These are phyloP conservation scores for Starmerella davenportii DNA, from an alignment of 805 yeast species.

Conservation along the genomic window DNA sequence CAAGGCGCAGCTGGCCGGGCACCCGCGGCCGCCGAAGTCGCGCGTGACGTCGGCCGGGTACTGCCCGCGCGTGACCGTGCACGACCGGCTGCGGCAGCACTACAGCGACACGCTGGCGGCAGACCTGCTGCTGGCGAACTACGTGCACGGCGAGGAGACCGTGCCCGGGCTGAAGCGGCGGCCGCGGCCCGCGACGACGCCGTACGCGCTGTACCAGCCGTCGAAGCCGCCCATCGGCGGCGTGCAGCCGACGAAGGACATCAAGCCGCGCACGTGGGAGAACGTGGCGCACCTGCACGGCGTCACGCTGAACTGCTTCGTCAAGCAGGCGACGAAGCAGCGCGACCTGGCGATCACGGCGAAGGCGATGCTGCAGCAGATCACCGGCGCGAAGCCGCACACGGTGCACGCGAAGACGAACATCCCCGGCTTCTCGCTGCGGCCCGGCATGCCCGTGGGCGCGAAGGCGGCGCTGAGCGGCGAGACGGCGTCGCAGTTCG, in stretches of 20 bases:
- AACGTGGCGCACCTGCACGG: conserved; percentile 57
- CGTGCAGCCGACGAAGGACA: conserved; percentile 53
- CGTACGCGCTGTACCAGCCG: conserved; percentile 76
- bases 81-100: conserved; percentile 64
- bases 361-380: conserved; percentile 66
- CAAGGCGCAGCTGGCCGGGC: conserved; percentile 57
- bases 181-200: conserved; percentile 73
- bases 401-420: conserved; percentile 58
- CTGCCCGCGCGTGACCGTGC: conserved; percentile 56
- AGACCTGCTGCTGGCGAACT: conserved; percentile 62
- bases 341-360: conserved; percentile 61
- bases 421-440: conserved; percentile 68
- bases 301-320: conserved; percentile 63
- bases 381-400: conserved; percentile 76
- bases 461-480: conserved; percentile 67
- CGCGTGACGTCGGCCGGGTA: conserved; percentile 67
- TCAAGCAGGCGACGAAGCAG: conserved; percentile 39
- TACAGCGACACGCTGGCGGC: conserved; percentile 55
- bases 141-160: conserved; percentile 36
- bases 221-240: conserved; percentile 59
- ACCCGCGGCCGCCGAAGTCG: conserved; percentile 46
- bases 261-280: conserved; percentile 43
- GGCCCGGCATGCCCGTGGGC: conserved; percentile 83
- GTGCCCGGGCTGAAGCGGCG: conserved; percentile 50
- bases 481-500: conserved; percentile 65